These are phyloP conservation scores for Paraphaeosphaeria minitans DNA, from an alignment of 2,329 filamentous ascomycete genomes.

Conservation along the genomic window DNA sequence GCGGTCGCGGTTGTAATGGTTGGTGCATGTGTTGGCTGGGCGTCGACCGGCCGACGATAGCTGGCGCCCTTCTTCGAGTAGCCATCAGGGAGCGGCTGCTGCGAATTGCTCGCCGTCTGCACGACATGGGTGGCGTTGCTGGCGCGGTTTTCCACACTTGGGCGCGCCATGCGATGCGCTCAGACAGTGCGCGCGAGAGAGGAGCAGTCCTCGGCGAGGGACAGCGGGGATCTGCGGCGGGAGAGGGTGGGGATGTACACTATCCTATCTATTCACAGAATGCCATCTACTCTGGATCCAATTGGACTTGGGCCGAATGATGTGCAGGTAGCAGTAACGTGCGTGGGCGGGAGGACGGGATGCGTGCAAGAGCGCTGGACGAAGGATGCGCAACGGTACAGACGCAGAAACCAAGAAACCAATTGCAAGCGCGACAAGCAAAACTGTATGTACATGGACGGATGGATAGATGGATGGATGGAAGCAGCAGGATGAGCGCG, in stretches of 20 bases:
- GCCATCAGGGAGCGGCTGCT: slow-evolving; percentile 31
- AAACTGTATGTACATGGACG: slow-evolving; percentile 14
- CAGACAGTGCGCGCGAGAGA: slow-evolving; percentile 1
- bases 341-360: slow-evolving; percentile 4
- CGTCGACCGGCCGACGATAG: slow-evolving; percentile 39
- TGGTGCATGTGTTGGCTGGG: slow-evolving; percentile 29
- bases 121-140: slow-evolving; percentile 32
- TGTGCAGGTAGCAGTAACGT: neutral
- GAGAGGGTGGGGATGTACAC: too few species aligned
- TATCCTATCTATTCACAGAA: slow-evolving; percentile 9
- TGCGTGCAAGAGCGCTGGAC: neutral
- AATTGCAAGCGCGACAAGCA: slow-evolving; percentile 3
- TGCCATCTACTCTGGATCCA: slow-evolving; percentile 1
- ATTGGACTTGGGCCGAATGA: slow-evolving; percentile 3
- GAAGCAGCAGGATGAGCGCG: slow-evolving; percentile 17
- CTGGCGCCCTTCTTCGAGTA: slow-evolving; percentile 41
- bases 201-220: neutral
- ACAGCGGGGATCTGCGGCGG: slow-evolving; percentile 11
- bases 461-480: too few species aligned
- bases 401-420: neutral
- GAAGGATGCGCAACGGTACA: neutral
- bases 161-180: slow-evolving; percentile 14
- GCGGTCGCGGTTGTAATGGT: slow-evolving; percentile 20
- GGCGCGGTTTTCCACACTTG: slow-evolving; percentile 39
- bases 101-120: slow-evolving; percentile 27